Base-by-base conservation (phyloP, 257 asterid species). In the Euphrasia confusa region DNA sequence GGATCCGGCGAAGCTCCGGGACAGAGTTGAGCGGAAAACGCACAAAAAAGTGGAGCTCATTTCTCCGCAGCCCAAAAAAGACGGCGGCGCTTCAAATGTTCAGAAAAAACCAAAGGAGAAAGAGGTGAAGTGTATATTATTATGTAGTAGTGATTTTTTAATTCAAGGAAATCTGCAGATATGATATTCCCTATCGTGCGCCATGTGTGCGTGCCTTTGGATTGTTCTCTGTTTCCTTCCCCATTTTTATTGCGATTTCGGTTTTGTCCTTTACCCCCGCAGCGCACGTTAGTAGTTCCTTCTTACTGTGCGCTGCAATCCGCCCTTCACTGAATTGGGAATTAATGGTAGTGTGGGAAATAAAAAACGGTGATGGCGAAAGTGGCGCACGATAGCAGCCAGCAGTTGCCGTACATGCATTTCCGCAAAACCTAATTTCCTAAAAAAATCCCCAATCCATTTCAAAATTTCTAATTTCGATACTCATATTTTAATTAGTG, bases 1-100 rank as follows among this genome's bases (percentile, higher is more conserved):
- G 11, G 89, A 87, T 73, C 86, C 95, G 71, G 72, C 33, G 67
- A 81, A 81, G 78, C 86, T 90, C 64, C 75, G 86, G 63, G 89
- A 79, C 9, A 77, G 76, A 17, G 39, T 81, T 35, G 90, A 83
- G 79, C 56, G 71, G 64, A 87, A 81, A 63, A 72, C 80, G 0
- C 86, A 76, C 69, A 77, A 74, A 47, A 78, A 78, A 9, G 86
- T 89, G 13, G 90, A 83, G 14, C 79, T 81, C 27, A 70, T 89
- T 24, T 81, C 95, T n/a, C 94, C 95, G 10, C 73, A 64, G 58
- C 85, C 80, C 0, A 84, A 72, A 8, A 71, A 81, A 40, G 85
- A 81, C 30, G 58, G 33, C 10, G 81, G 75, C 10, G 83, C 74
- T 2, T 15, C 69, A 4, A 69, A 83, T 2, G 85, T 80, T 45